Percentiles rank a stretch among this genome's conserved stretches.
Conservation (phyloP, 2,329 filamentous ascomycete species). For the Ophiosphaerella herpotricha region DNA sequence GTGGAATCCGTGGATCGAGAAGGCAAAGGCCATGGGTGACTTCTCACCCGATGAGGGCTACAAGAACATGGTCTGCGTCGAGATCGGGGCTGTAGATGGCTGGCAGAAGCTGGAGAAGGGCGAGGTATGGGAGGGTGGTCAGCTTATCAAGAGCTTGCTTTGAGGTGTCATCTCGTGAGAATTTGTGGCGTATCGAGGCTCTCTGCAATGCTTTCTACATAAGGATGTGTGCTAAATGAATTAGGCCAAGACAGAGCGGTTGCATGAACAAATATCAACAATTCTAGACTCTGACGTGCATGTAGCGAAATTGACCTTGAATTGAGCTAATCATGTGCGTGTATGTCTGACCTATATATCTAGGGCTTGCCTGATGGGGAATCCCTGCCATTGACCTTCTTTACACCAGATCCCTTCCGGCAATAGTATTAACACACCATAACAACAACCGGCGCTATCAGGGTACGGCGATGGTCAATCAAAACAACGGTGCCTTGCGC, state of each 20-base stretch:
- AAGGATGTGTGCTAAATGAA: not conserved
- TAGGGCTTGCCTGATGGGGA: not conserved
- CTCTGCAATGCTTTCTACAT: not conserved
- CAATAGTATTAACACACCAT: constrained; percentile 25
- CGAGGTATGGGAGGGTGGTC: constrained; percentile 68
- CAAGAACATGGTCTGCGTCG: constrained; percentile 92
- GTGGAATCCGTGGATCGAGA: constrained; percentile 96
- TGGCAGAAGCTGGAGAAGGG: constrained; percentile 88
- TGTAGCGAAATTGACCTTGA: too few relatives aligned
- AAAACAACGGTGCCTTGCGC: constrained; percentile 15
- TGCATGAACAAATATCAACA: not conserved
- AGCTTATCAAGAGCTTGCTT: constrained; percentile 57
- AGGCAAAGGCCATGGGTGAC: constrained; percentile 79
- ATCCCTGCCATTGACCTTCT: constrained; percentile 16
- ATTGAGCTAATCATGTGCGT: not conserved
- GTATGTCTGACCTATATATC: constrained; percentile 1
- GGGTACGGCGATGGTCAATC: constrained; percentile 17
- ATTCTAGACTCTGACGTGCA: not conserved
- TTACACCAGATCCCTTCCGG: constrained; percentile 16
- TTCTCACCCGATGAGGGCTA: constrained; percentile 89
- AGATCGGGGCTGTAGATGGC: constrained; percentile 80
- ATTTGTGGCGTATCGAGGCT: not conserved
- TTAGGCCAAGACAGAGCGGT: not conserved
- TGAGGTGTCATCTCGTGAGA: constrained; percentile 8
- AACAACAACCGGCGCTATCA: constrained; percentile 20